Evolutionary conservation across 1,284 basidiomycete genomes (phyloP).

Genomic region (Coniophora puteana): DNA sequence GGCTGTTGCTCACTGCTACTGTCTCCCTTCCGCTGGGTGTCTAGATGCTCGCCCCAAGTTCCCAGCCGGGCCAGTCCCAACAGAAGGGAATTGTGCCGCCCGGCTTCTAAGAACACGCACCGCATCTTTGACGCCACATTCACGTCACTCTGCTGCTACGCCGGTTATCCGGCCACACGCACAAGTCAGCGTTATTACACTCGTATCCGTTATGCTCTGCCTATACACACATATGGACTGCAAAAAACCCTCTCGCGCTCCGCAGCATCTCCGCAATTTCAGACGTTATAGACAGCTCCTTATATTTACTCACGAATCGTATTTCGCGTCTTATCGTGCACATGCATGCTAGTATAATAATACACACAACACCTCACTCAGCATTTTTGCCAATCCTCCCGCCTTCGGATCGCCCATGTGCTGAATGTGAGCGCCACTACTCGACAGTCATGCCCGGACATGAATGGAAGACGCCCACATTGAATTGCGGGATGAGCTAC

Average conservation of each 20-base stretch:
- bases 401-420: constrained; percentile 13
- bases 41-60: constrained; percentile 64
- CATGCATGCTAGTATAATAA: constrained; percentile 29
- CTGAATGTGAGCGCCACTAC: constrained; percentile 26
- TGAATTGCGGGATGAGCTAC: constrained; percentile 12
- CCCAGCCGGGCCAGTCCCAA: constrained; percentile 41
- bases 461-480: constrained; percentile 14
- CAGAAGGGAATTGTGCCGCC: constrained; percentile 73
- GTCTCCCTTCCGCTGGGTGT: constrained; percentile 12
- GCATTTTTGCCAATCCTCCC: constrained; percentile 11
- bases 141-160: too few relatives aligned
- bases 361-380: constrained; percentile 12
- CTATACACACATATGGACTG: constrained; percentile 7
- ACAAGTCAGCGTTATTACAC: constrained; percentile 5
- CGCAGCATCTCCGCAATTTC: constrained; percentile 12
- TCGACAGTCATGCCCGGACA: constrained; percentile 10
- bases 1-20: constrained; percentile 5
- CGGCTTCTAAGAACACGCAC: constrained; percentile 49
- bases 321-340: constrained; percentile 20
- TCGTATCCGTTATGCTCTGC: constrained; percentile 9
- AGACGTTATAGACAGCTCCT: constrained; percentile 8
- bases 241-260: constrained; percentile 13
- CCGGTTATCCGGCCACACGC: background rate
- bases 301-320: constrained; percentile 10
- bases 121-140: constrained; percentile 1